phyloP scores from a whole-genome alignment of 2,329 filamentous ascomycete genomes.

The Didymella glomerata region DNA sequence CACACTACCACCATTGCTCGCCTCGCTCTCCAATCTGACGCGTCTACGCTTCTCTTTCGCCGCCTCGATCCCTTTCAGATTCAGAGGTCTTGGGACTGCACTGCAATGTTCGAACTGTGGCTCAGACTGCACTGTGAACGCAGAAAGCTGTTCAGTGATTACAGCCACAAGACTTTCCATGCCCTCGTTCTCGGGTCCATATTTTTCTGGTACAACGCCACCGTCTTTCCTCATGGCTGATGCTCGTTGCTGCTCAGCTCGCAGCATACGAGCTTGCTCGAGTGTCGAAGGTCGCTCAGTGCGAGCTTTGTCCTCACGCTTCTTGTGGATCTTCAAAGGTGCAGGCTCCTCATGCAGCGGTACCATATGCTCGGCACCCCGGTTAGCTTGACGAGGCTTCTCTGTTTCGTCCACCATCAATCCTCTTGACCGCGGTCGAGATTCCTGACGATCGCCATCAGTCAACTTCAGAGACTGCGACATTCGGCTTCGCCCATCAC shows the following conservation, averaged over 20 bases:
- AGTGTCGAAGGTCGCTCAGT: neutral
- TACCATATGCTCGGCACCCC: neutral
- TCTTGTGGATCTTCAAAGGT: neutral
- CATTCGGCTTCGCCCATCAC: neutral
- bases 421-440: neutral
- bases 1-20: neutral
- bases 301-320: neutral
- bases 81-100: constrained; percentile 11
- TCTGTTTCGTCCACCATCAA: neutral
- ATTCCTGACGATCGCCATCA: no score
- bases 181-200: neutral
- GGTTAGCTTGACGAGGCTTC: neutral
- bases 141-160: constrained; percentile 1
- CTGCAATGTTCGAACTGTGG: constrained; percentile 3
- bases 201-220: neutral
- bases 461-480: neutral
- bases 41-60: neutral
- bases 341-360: constrained; percentile 5
- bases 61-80: constrained; percentile 3
- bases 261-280: neutral
- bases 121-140: neutral
- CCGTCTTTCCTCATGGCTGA: no score
- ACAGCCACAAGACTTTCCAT: constrained; percentile 1
- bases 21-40: neutral
- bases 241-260: neutral